These are phyloP conservation scores for Alternaria sp. DNA, from an alignment of 2,329 filamentous ascomycete species.

Conservation along the genomic window DNA sequence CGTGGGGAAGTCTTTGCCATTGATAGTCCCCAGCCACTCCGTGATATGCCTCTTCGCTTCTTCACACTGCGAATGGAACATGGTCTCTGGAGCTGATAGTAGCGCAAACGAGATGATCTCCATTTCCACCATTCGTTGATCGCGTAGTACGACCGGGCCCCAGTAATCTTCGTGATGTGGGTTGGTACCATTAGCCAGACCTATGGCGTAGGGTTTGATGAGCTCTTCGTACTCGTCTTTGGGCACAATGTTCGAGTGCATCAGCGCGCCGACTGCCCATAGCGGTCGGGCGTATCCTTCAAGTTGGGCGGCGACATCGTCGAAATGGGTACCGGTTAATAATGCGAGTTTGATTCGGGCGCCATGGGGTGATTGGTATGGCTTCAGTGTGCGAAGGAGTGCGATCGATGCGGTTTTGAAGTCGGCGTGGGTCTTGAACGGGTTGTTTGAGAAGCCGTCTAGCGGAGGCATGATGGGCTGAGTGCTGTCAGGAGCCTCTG, in stretches of 20 bases:
- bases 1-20: conserved; percentile 54
- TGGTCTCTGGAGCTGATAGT: conserved; percentile 51
- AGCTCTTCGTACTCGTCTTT: conserved; percentile 26
- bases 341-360: conserved; percentile 41
- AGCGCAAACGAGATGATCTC: conserved; percentile 60
- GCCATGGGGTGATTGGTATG: conserved; percentile 40
- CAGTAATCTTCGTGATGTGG: conserved; percentile 53
- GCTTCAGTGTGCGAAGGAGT: conserved; percentile 33
- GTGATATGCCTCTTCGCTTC: conserved; percentile 48
- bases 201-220: conserved; percentile 35
- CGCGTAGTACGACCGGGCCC: conserved; percentile 54
- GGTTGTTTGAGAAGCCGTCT: conserved; percentile 38
- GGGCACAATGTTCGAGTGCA: conserved; percentile 25
- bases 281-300: conserved; percentile 44
- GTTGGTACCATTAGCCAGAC: conserved; percentile 45
- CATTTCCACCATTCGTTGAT: conserved; percentile 63
- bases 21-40: conserved; percentile 53
- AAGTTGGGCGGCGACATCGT: conserved; percentile 44
- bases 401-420: conserved; percentile 32
- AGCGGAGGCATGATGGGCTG: conserved; percentile 33
- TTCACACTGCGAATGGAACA: conserved; percentile 40
- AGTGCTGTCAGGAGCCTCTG: neutral
- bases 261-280: conserved; percentile 41
- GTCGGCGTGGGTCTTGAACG: conserved; percentile 31
- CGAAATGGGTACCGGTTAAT: conserved; percentile 44